Conservation (phyloP, 2,329 filamentous ascomycete species). For the Hypoxylon sp. region DNA sequence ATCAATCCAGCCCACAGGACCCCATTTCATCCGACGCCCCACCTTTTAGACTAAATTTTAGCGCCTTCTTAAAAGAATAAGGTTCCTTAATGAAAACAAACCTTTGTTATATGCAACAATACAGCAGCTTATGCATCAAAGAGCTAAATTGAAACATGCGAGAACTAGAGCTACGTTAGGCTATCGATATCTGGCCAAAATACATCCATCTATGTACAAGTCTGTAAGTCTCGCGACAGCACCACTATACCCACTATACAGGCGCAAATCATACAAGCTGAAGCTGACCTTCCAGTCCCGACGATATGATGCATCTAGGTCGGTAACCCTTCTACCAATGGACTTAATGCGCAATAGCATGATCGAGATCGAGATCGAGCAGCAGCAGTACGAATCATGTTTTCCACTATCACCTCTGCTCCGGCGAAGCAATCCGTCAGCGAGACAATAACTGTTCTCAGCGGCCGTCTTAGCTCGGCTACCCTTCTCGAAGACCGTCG, state of each 20-base stretch:
- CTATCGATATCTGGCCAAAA: conserved; percentile 42
- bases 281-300: conserved; percentile 4
- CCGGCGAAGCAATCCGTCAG: conserved; percentile 96
- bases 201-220: not conserved
- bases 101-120: conserved; percentile 8
- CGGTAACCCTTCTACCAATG: conserved; percentile 53
- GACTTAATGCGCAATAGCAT: conserved; percentile 48
- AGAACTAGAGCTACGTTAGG: conserved; percentile 15
- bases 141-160: conserved; percentile 8
- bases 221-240: conserved; percentile 5
- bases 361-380: conserved; percentile 49
- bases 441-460: conserved; percentile 92
- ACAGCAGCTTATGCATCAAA: conserved; percentile 4
- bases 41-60: conserved; percentile 14
- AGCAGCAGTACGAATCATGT: conserved; percentile 63
- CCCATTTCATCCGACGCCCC: conserved; percentile 3
- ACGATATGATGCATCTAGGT: conserved; percentile 48
- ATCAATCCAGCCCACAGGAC: conserved; percentile 11
- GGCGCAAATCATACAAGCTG: conserved; percentile 2
- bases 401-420: conserved; percentile 74
- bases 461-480: conserved; percentile 87
- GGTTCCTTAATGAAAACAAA: conserved; percentile 4
- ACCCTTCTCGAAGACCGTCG: conserved; percentile 95
- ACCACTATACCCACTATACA: conserved; percentile 6
- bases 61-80: conserved; percentile 14